Conservation (phyloP, 768 basidiomycete genomes). For the Paxillus rubicundulus region DNA sequence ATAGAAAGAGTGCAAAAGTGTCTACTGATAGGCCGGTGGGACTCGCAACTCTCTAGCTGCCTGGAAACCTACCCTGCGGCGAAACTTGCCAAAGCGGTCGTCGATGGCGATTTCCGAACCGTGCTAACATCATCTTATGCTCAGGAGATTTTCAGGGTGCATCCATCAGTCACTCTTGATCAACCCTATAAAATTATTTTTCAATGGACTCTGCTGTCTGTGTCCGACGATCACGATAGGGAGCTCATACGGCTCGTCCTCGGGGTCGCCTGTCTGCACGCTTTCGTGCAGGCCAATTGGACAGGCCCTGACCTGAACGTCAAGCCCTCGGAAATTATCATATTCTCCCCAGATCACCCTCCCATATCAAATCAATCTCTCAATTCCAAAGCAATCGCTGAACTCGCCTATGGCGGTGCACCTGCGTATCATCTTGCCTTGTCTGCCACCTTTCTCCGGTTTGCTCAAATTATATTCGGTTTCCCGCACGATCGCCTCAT, state of each 20-base stretch:
- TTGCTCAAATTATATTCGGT: constrained; percentile 70
- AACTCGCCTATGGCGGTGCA: constrained; percentile 84
- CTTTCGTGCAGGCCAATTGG: constrained; percentile 94
- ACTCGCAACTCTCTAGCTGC: constrained; percentile 19
- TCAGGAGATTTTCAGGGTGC: constrained; percentile 37
- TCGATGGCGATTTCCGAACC: constrained; percentile 57
- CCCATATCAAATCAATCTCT: constrained; percentile 48
- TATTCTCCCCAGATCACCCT: constrained; percentile 32
- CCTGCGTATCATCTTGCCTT: constrained; percentile 91
- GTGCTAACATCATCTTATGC: constrained; percentile 48
- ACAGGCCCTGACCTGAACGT: constrained; percentile 86
- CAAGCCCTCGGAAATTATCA: constrained; percentile 38
- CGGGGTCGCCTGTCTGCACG: constrained; percentile 79
- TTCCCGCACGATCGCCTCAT: constrained; percentile 46
- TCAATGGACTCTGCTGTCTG: constrained; percentile 27
- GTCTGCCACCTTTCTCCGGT: constrained; percentile 64
- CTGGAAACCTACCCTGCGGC: constrained; percentile 22
- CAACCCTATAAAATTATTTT: constrained; percentile 39
- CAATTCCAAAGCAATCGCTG: constrained; percentile 63
- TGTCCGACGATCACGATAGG: constrained; percentile 36
- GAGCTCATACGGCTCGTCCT: constrained; percentile 62
- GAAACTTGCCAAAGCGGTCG: constrained; percentile 51
- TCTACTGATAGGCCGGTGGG: constrained; percentile 53
- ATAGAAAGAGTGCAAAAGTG: constrained; percentile 47
- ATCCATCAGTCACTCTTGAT: constrained; percentile 32